Evolutionary conservation across 768 basidiomycete species (phyloP).

Genomic region (Mycena alexandri): DNA sequence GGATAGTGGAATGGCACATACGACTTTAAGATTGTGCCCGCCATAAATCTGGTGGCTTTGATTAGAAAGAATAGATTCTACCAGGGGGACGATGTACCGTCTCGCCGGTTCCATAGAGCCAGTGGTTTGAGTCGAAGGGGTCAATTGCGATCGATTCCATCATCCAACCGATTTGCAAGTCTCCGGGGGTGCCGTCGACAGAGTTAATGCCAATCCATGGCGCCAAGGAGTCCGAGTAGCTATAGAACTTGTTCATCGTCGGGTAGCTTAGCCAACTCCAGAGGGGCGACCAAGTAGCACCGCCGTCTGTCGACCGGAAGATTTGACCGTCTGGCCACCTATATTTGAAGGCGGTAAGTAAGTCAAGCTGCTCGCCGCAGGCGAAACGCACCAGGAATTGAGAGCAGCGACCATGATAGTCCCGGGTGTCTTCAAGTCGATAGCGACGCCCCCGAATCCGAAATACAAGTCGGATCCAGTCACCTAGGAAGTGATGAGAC

Average conservation of each 20-base stretch:
- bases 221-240: slow-evolving; percentile 65
- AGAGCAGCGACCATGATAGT: slow-evolving; percentile 78
- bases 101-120: slow-evolving; percentile 77
- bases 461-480: slow-evolving; percentile 67
- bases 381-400: slow-evolving; percentile 60
- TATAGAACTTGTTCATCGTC: slow-evolving; percentile 62
- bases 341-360: not conserved
- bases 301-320: slow-evolving; percentile 70
- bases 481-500: slow-evolving; percentile 40
- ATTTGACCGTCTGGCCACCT: slow-evolving; percentile 75
- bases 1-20: slow-evolving; percentile 8
- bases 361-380: too few relatives aligned
- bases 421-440: slow-evolving; percentile 71
- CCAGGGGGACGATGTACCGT: slow-evolving; percentile 44
- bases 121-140: slow-evolving; percentile 77
- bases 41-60: slow-evolving; percentile 57
- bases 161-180: slow-evolving; percentile 76
- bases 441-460: slow-evolving; percentile 72
- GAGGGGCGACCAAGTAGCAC: slow-evolving; percentile 68
- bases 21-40: slow-evolving; percentile 52
- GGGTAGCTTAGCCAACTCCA: slow-evolving; percentile 69
- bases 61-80: too few relatives aligned
- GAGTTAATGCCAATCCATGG: slow-evolving; percentile 70
- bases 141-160: slow-evolving; percentile 76
- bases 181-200: slow-evolving; percentile 58